Conservation (phyloP, 192 early-diverging fungal genomes). For the Coemansia sp. region DNA sequence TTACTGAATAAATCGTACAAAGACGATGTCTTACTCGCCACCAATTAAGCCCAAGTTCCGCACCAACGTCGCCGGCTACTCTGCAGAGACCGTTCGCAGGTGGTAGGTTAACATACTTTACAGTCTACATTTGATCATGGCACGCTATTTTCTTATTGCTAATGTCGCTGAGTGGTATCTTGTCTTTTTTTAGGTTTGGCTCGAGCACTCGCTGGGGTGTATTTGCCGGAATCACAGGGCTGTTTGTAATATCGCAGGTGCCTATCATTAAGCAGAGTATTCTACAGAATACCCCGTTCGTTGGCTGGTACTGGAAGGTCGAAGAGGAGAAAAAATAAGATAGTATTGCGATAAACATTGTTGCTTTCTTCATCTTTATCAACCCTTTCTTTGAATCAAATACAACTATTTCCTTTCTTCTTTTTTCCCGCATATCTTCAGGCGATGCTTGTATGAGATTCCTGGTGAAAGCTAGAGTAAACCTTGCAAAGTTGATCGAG, state of each 20-base stretch:
- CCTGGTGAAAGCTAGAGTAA: too few relatives aligned
- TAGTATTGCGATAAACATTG: too few relatives aligned
- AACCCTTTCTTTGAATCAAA: too few relatives aligned
- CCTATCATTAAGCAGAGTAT: slow-evolving; percentile 39
- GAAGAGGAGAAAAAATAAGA: slow-evolving; percentile 35
- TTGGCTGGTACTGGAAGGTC: slow-evolving; percentile 58
- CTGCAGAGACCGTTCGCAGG: slow-evolving; percentile 40
- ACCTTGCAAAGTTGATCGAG: too few relatives aligned
- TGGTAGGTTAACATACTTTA: slow-evolving; percentile 29
- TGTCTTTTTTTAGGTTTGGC: slow-evolving; percentile 30
- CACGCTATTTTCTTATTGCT: too few relatives aligned
- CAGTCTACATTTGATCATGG: background rate
- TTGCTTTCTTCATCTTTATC: too few relatives aligned
- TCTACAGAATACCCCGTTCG: slow-evolving; percentile 39
- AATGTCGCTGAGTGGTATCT: background rate
- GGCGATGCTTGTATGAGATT: too few relatives aligned
- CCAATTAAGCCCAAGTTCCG: slow-evolving; percentile 47
- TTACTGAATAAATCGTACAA: background rate
- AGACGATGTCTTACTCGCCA: slow-evolving; percentile 23
- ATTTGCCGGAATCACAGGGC: slow-evolving; percentile 32
- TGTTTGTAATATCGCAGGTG: slow-evolving; percentile 50
- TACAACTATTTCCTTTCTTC: too few relatives aligned
- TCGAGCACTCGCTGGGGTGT: slow-evolving; percentile 48
- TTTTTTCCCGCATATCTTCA: too few relatives aligned
- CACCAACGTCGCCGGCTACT: slow-evolving; percentile 44